phyloP scores from a whole-genome alignment of 2,329 filamentous ascomycete species.

The Tolypocladium endophyticum region DNA sequence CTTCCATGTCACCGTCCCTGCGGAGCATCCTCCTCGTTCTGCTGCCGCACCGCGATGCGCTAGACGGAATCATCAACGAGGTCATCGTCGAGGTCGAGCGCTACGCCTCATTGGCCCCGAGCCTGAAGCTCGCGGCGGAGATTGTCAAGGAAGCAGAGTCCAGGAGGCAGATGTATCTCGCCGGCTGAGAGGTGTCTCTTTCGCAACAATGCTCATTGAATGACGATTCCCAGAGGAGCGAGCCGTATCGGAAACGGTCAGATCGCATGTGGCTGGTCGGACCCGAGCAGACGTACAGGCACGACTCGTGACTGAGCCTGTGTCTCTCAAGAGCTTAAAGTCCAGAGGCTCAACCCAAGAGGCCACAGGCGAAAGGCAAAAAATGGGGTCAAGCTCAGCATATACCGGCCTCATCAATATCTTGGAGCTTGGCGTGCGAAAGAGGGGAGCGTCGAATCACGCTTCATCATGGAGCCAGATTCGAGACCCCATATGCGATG shows the following conservation, averaged over 20 bases:
- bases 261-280: background rate
- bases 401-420: background rate
- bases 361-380: background rate
- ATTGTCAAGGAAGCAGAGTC: conserved; percentile 72
- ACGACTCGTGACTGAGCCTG: background rate
- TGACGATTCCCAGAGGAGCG: background rate
- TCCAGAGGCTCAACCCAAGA: background rate
- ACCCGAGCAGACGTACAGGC: background rate
- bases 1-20: conserved; percentile 67
- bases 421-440: background rate
- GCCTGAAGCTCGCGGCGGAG: conserved; percentile 64
- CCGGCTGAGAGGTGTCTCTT: conserved; percentile 25
- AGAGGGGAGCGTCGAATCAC: background rate
- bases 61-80: conserved; percentile 68
- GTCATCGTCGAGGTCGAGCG: conserved; percentile 67
- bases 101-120: conserved; percentile 66
- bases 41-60: conserved; percentile 45
- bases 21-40: conserved; percentile 51
- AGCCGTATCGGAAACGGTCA: background rate
- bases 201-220: background rate
- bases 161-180: conserved; percentile 53
- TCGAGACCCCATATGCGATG: background rate
- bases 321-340: background rate
- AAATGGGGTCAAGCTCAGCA: background rate
- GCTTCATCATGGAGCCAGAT: background rate